Percentiles rank a stretch among this genome's conserved stretches.
Evolutionary conservation across 352 stramenopile species (phyloP).

Genomic region (Elongisporangium undulatum): DNA sequence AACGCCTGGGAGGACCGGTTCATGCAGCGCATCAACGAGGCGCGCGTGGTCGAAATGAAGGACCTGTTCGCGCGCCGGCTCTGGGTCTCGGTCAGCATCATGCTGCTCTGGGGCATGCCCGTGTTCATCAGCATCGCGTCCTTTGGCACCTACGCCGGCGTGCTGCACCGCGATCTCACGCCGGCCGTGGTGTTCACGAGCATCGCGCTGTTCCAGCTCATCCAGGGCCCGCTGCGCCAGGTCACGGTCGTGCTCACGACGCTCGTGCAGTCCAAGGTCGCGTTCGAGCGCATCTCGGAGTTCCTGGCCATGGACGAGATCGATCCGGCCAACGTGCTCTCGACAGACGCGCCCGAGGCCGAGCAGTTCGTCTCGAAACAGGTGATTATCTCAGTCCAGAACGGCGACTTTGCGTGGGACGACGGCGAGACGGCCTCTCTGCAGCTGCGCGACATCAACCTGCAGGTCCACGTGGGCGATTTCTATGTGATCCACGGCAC

Average conservation of each 20-base stretch:
- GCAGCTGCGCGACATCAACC: constrained; percentile 56
- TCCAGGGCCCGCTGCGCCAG: constrained; percentile 45
- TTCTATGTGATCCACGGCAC: constrained; percentile 88
- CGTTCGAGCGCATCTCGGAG: constrained; percentile 43
- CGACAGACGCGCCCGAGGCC: constrained; percentile 2
- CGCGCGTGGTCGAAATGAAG: constrained; percentile 25
- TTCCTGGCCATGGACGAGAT: constrained; percentile 68
- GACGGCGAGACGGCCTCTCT: constrained; percentile 3
- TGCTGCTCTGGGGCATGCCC: constrained; percentile 40
- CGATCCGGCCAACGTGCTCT: constrained; percentile 16
- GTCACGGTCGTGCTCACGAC: not conserved
- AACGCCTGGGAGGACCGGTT: constrained; percentile 90
- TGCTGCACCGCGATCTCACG: constrained; percentile 85
- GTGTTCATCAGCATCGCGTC: constrained; percentile 41
- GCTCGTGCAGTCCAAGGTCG: constrained; percentile 2
- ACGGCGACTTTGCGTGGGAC: constrained; percentile 37
- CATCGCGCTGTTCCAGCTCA: constrained; percentile 70
- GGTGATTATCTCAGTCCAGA: constrained; percentile 21
- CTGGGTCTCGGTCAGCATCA: constrained; percentile 23
- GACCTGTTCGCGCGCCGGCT: constrained; percentile 23
- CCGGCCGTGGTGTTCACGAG: constrained; percentile 59
- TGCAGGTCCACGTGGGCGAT: constrained; percentile 65
- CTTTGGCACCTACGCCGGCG: constrained; percentile 35
- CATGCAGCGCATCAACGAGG: constrained; percentile 40
- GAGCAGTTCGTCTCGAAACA: constrained; percentile 13